phyloP scores from a whole-genome alignment of 2,329 filamentous ascomycete species.

The Epichloe amarillans region DNA sequence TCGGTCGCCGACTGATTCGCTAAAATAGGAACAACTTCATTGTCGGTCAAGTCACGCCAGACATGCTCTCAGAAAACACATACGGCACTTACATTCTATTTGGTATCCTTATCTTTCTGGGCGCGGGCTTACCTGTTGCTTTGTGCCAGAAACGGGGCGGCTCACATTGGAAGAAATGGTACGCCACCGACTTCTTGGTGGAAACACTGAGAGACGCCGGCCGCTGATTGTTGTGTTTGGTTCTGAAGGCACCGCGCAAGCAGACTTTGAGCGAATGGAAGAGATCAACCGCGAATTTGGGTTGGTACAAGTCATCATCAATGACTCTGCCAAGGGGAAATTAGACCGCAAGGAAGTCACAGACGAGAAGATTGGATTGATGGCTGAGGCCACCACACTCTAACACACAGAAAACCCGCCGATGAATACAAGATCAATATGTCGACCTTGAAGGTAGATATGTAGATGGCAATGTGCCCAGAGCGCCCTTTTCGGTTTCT shows the following conservation, averaged over 20 bases:
- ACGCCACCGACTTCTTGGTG: background rate
- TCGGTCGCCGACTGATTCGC: too few species aligned
- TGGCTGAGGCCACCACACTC: background rate
- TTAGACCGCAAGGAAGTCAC: background rate
- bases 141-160: constrained; percentile 52
- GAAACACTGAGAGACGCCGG: background rate
- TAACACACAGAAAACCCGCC: too few species aligned
- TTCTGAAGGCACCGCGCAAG: constrained; percentile 49
- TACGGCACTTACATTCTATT: constrained; percentile 66
- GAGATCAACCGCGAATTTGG: constrained; percentile 49
- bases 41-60: too few species aligned
- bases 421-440: too few species aligned
- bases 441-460: too few species aligned
- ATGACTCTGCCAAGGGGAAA: too few species aligned
- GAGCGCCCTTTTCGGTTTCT: too few species aligned
- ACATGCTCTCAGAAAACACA: constrained; percentile 46
- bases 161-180: constrained; percentile 51
- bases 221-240: constrained; percentile 41
- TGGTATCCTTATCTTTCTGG: constrained; percentile 48
- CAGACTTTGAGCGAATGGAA: constrained; percentile 58
- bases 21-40: too few species aligned
- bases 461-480: too few species aligned
- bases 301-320: too few species aligned
- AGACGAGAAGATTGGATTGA: background rate
- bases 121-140: constrained; percentile 49